Evolutionary conservation across 306 rosid species (phyloP).

Genomic region (Ormosia semicastrata): DNA sequence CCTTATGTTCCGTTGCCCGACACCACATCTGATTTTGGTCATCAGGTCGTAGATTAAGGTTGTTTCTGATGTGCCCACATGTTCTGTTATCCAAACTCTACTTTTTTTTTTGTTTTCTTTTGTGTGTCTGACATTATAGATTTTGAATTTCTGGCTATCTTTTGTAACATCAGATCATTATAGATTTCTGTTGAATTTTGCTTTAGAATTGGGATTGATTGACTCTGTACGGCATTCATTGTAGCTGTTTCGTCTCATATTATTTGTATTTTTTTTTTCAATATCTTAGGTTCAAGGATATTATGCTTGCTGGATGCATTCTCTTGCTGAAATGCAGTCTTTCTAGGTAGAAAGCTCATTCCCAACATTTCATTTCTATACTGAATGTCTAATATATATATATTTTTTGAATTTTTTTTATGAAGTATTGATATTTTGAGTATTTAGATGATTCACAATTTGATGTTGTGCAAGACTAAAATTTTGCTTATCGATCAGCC

Average conservation of each 20-base stretch:
- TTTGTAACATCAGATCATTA: not conserved
- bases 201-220: not conserved
- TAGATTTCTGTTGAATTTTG: not conserved
- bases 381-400: not conserved
- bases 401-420: not conserved
- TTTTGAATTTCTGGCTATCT: conserved; percentile 18
- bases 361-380: conserved; percentile 18
- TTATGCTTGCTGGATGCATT: conserved; percentile 46
- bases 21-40: too few species aligned
- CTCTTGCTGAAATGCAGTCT: conserved; percentile 41
- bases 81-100: not conserved
- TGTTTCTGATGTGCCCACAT: not conserved
- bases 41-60: not conserved
- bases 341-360: conserved; percentile 43
- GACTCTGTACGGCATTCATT: not conserved
- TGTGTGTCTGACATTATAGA: too few species aligned
- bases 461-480: not conserved
- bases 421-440: conserved; percentile 1
- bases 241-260: not conserved
- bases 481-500: not conserved
- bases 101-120: not conserved
- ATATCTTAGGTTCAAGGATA: conserved; percentile 42
- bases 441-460: not conserved
- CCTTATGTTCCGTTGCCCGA: not conserved
- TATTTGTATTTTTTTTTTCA: not conserved